Percentiles rank a stretch among this genome's conserved stretches.
Evolutionary conservation across 2,329 filamentous ascomycete species (phyloP).

Genomic region (Drechslerella dactyloides): DNA sequence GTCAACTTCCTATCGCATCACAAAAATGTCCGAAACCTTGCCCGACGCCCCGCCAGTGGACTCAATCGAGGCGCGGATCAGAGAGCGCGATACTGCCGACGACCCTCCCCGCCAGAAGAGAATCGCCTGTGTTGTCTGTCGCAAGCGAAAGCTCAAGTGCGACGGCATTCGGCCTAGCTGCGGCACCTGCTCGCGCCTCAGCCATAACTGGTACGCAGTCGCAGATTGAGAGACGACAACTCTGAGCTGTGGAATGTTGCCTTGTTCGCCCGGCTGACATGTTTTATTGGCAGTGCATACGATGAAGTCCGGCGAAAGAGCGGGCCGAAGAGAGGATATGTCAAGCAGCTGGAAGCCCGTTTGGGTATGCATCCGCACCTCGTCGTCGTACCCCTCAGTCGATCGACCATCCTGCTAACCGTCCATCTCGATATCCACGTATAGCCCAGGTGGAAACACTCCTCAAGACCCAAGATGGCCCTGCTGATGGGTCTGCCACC

Average conservation of each 20-base stretch:
- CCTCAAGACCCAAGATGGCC: conserved; percentile 74
- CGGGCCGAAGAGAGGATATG: conserved; percentile 90
- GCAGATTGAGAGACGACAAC: no score
- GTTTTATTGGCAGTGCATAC: conserved; percentile 65
- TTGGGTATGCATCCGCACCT: conserved; percentile 69
- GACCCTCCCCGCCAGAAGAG: conserved; percentile 80
- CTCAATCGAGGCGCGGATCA: conserved; percentile 18
- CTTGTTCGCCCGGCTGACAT: conserved; percentile 13
- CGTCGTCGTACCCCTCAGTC: conserved; percentile 19
- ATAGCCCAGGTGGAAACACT: conserved; percentile 91
- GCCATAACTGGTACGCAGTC: conserved; percentile 70
- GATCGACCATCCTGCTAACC: conserved; percentile 30
- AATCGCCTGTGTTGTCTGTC: conserved; percentile 91
- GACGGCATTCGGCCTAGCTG: conserved; percentile 84
- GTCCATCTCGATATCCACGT: conserved; percentile 52
- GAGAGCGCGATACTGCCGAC: conserved; percentile 31
- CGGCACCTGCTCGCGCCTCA: conserved; percentile 83
- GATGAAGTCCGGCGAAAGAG: conserved; percentile 94
- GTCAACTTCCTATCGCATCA: not conserved
- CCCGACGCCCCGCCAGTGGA: conserved; percentile 46
- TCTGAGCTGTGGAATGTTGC: not conserved
- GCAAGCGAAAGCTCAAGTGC: conserved; percentile 89
- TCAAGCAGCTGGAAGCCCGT: conserved; percentile 90
- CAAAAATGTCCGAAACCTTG: conserved; percentile 38
- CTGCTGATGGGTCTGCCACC: conserved; percentile 24